Evolutionary conservation across 768 basidiomycete species (phyloP).

Genomic region (Russula lepida): DNA sequence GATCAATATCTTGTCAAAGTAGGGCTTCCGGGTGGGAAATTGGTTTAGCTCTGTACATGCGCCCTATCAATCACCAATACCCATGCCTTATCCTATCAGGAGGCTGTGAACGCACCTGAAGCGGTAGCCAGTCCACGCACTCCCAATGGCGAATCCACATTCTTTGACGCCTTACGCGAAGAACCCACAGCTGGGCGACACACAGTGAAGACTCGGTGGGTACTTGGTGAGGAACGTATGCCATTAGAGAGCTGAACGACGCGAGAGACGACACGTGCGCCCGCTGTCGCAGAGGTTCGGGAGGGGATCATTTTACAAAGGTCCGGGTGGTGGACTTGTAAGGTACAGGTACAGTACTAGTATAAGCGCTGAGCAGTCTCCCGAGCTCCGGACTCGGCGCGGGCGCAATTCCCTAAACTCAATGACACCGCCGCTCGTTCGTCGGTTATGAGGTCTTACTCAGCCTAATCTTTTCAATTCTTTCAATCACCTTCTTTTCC

Average conservation of each 20-base stretch:
- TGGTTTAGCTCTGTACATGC: background rate
- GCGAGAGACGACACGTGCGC: slow-evolving; percentile 3
- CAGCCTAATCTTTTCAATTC: background rate
- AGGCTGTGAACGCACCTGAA: background rate
- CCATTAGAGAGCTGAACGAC: background rate
- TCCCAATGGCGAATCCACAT: background rate
- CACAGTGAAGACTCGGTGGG: background rate
- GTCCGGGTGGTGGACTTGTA: too few relatives aligned
- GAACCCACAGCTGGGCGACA: background rate
- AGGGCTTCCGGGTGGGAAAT: slow-evolving; percentile 33
- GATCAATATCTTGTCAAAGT: slow-evolving; percentile 86
- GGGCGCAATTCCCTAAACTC: too few relatives aligned
- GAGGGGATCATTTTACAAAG: background rate
- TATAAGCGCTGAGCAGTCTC: background rate
- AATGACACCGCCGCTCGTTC: too few relatives aligned
- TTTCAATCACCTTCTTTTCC: background rate
- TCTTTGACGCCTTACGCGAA: background rate
- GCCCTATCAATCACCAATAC: background rate
- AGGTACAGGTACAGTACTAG: too few relatives aligned
- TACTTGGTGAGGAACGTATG: background rate
- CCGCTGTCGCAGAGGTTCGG: background rate
- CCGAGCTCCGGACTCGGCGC: background rate
- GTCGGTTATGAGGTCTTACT: background rate
- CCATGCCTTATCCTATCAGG: too few relatives aligned
- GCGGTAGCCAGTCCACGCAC: background rate